Evolutionary conservation across 495 filamentous ascomycete species (phyloP).

Genomic region (Penicillium riverlandense): DNA sequence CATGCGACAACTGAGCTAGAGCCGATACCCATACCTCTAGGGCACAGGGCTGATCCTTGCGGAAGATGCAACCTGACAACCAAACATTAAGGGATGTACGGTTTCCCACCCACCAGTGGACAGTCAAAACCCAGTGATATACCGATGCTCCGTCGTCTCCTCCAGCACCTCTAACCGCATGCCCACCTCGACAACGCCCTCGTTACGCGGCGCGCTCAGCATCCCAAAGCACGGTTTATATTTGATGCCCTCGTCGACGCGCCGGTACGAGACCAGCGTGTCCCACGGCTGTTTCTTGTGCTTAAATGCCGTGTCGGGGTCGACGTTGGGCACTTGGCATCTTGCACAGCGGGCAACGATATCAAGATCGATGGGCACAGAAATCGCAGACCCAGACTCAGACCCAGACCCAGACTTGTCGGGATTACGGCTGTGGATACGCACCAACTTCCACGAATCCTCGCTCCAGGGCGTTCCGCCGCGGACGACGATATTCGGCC

Average conservation of each 20-base stretch:
- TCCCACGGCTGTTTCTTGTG: constrained; percentile 70
- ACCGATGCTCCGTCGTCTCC: constrained; percentile 51
- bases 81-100: too few species aligned
- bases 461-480: constrained; percentile 61
- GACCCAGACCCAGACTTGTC: neutral
- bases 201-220: constrained; percentile 59
- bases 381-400: neutral
- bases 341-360: constrained; percentile 68
- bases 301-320: constrained; percentile 61
- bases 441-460: constrained; percentile 73
- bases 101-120: too few species aligned
- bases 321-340: constrained; percentile 81
- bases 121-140: constrained; percentile 34
- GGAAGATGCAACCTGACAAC: too few species aligned
- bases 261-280: constrained; percentile 62
- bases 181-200: constrained; percentile 46
- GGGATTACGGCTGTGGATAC: constrained; percentile 29
- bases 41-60: too few species aligned
- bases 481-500: constrained; percentile 74
- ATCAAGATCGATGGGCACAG: constrained; percentile 31
- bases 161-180: constrained; percentile 48
- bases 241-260: constrained; percentile 68
- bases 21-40: too few species aligned
- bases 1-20: too few species aligned
- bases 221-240: constrained; percentile 75